Evolutionary conservation across 768 basidiomycete species (phyloP), one percentile per base, ranked within the genome.

Genomic region (Termitomyces sp.): DNA sequence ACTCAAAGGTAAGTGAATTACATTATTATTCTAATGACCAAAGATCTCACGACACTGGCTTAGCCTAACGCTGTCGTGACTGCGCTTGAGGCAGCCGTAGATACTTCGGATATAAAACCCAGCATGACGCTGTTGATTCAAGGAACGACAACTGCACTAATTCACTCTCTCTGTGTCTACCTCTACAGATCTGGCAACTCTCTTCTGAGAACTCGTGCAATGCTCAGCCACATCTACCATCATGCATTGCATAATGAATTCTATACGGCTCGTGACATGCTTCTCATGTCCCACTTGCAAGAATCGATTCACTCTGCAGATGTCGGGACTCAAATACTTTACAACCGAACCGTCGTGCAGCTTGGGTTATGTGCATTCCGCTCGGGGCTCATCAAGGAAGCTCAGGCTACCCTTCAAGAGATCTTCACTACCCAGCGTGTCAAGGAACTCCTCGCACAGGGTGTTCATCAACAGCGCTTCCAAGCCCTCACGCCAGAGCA

Each of bases 231-330:
- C 71, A 94, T 98, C 69, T 99, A 95, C 73, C 95, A 98, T 73
- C 88, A 95, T 68, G 97, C 96, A 30, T 83, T 97, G 33, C 93
- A 95, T 72, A 97, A 98, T 66, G 90, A 96, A 68, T 99, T 94
- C 78, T 85, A 97, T 77, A 93, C 92, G 30, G 91, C 97, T 11
- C 91, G 97, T 31, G 97, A 99, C 75, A 95, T 98, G 91, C 76
- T 99, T 39, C 79, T 99, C 61, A 98, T 99, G 97, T 98, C 95
- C 5, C 97, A 98, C 72, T 82, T 99, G 52, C 96, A 98, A 73
- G 95, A 98, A 71, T 91, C 93, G 1, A 90, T 98, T 67, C 90
- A 94, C 69, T 93, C 94, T 41, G 94, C 95, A 58, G 97, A 98
- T 68, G 95, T 98, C 53, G 88, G 88, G 18, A 98, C 97, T 0